Evolutionary conservation across 2,329 filamentous ascomycete genomes (phyloP), one percentile per base, ranked within the genome.

Genomic region (Bipolaris gigantea): DNA sequence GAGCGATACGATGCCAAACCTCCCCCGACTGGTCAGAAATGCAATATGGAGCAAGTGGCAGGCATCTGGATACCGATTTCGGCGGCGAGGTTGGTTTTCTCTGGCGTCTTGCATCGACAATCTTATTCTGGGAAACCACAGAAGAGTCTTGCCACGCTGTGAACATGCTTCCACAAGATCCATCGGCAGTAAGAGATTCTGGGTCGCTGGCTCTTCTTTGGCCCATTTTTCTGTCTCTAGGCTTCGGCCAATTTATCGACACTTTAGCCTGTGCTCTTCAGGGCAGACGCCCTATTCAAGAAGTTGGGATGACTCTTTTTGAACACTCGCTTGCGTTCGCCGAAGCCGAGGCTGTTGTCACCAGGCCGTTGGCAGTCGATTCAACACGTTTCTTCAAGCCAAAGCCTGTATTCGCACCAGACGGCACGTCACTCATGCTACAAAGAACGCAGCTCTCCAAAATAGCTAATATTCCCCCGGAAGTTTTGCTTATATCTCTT

Each of bases 241-340:
- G 83, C 59, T 75, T 87, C 2, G 92, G 91, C 63, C 90, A 96
- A 70, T 93, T 97, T 63, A 78, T 96, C 18, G 94, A 97, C 74
- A 94, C 90, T 0, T 77, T 97, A 9, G 88, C 89, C 4, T 96
- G 91, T 72, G 90, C 93, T 9, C 82, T 97, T 6, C 91, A 96
- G 72, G 93, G 93, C 30, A 85, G 89, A 2, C 83, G 85, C 2
- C 84, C 90, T 0, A 85, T 89, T 59, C 88, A 90, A 0, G 94
- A 97, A 75, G 95, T 91, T 1, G 92, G 92, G 16, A 96, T 97
- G 90, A 96, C 92, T 0, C 83, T 97, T 2, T 96, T 97, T 66
- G 94, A 99, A 72, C 92, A 97, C 69, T 97, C 92, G 0, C 80
- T 99, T 8, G 93, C 93, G 2, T 99, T 97, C 76, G 91, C 93